Evolutionary conservation across 176 grass and related monocot species (phyloP), one percentile per base, ranked within the genome.

Genomic region (sorghum (Sorghum bicolor)): DNA sequence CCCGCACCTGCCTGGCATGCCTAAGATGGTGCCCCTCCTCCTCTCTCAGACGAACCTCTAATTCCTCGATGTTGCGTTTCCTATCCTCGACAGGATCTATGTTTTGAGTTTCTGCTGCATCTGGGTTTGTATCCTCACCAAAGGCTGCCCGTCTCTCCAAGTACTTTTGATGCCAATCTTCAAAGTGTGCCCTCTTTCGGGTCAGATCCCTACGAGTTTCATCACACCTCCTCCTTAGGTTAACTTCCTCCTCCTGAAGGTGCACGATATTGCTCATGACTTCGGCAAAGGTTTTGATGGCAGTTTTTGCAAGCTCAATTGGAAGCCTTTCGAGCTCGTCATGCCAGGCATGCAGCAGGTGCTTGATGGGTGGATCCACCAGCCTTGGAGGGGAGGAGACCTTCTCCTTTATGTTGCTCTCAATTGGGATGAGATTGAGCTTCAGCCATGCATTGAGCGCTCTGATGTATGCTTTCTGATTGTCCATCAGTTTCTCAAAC

Each of bases 321-420:
- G 96, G 92, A 89, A 98, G 88, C 78, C 87, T 98, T 69, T 81
- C 87, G 22, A 98, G 89, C 20, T 87, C 85, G 47, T 95, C 96
- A 26, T 98, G 89, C 96, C 96, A 98, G 39, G 88, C 82, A 74
- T 86, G 77, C 57, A 98, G 86, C 60, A 98, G 86, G 75, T 89
- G 52, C 74, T 95, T 93, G 69, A 98, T 95, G 19, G 87, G 90
- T 52, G 92, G 89, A 73, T 90, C 87, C 48, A 79, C 29, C 34
- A 79, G 85, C 58, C 91, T 87, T 72, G 91, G 84, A 79, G 92
- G 95, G 38, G 95, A 98, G 14, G 88, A 89, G 17, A 95, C 96
- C 77, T 93, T 91, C 50, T 95, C 96, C 72, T 95, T 98, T 80
- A 95, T 80, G 74, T 81, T 95, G 79, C 91, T 93, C 80, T 98